phyloP scores from a whole-genome alignment of 495 filamentous ascomycete genomes.

The Tetracladium setigerum region DNA sequence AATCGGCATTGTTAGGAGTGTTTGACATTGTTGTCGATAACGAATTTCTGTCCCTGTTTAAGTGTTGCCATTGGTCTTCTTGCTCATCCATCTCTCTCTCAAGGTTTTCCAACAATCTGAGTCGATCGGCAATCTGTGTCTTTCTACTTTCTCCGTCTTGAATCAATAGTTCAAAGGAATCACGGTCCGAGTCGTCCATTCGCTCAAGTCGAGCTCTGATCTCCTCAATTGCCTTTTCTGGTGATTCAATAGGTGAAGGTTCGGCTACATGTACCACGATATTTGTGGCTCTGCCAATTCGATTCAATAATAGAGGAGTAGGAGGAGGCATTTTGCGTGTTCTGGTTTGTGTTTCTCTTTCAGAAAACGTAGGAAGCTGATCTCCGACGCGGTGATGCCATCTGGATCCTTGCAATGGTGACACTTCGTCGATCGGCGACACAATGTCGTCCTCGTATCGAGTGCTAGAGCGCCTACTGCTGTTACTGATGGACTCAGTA shows the following conservation, averaged over 20 bases:
- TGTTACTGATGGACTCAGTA: neutral
- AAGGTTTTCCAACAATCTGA: constrained; percentile 40
- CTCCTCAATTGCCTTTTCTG: constrained; percentile 35
- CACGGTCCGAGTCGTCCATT: constrained; percentile 18
- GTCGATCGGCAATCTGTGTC: neutral
- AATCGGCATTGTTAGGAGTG: neutral
- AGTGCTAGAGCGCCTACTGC: neutral
- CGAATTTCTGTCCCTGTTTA: constrained; percentile 39
- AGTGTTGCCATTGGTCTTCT: constrained; percentile 41
- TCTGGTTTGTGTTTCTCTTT: constrained; percentile 23
- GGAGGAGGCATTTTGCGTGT: constrained; percentile 36
- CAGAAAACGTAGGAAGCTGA: constrained; percentile 44
- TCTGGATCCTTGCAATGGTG: neutral
- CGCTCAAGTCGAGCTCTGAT: constrained; percentile 40
- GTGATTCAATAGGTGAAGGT: constrained; percentile 37
- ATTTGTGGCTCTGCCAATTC: constrained; percentile 25
- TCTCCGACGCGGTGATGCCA: constrained; percentile 47
- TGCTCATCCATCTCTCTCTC: constrained; percentile 46
- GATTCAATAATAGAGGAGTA: constrained; percentile 36
- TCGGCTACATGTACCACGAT: constrained; percentile 18
- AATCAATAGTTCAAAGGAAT: constrained; percentile 4
- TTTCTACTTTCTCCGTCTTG: neutral
- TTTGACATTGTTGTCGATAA: constrained; percentile 31
- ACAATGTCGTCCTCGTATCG: neutral
- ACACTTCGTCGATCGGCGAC: too few relatives aligned